Percentiles rank a stretch among this genome's conserved stretches.
phyloP scores from a whole-genome alignment of 2,329 filamentous ascomycete species.

The Cladosporium sp. region DNA sequence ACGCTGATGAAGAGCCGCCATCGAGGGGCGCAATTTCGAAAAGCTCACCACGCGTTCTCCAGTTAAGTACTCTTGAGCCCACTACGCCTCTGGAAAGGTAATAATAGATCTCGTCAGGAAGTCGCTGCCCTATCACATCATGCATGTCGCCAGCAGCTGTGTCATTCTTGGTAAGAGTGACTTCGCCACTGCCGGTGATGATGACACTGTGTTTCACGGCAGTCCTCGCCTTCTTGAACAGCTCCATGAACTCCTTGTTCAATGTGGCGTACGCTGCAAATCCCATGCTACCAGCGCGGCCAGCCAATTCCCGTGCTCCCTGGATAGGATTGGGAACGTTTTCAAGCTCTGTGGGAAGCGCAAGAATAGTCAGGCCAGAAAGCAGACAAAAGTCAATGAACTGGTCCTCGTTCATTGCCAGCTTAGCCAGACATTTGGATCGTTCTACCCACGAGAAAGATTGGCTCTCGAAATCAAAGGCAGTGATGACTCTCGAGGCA shows the following conservation, averaged over 20 bases:
- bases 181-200: constrained; percentile 68
- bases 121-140: constrained; percentile 80
- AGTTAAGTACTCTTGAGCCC: constrained; percentile 70
- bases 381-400: constrained; percentile 82
- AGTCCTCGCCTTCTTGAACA: constrained; percentile 79
- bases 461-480: constrained; percentile 62
- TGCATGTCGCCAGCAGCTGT: constrained; percentile 76
- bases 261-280: constrained; percentile 61
- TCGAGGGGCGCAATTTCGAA: constrained; percentile 79
- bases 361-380: constrained; percentile 68
- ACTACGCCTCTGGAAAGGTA: constrained; percentile 82
- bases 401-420: constrained; percentile 60
- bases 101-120: constrained; percentile 84
- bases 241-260: constrained; percentile 79
- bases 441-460: constrained; percentile 56
- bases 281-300: constrained; percentile 59
- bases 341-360: constrained; percentile 52
- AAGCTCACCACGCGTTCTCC: constrained; percentile 73
- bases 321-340: constrained; percentile 50
- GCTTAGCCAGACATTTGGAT: constrained; percentile 53
- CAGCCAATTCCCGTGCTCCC: constrained; percentile 73
- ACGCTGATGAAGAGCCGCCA: constrained; percentile 71
- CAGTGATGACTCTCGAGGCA: constrained; percentile 65
- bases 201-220: constrained; percentile 83
- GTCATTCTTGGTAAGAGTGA: constrained; percentile 67